Evolutionary conservation across 257 asterid genomes (phyloP).

Genomic region (Scutellaria barbata): DNA sequence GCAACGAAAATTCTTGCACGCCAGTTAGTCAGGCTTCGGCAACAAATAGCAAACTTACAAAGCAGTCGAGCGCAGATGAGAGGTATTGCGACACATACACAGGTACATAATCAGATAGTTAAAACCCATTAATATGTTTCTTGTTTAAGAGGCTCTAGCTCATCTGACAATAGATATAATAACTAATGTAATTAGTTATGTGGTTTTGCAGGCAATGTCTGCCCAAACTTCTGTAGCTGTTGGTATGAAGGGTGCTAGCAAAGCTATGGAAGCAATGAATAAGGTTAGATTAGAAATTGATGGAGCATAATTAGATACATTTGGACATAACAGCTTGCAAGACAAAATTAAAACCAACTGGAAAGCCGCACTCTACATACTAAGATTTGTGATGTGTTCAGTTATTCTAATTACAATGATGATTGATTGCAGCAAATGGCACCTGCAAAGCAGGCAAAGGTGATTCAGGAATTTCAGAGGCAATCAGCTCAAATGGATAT

Average conservation of each 20-base stretch:
- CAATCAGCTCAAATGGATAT: constrained; percentile 96
- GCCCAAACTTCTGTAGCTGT: constrained; percentile 93
- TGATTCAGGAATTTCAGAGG: constrained; percentile 86
- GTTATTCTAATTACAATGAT: constrained; percentile 1
- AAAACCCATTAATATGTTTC: neutral
- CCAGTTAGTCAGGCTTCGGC: constrained; percentile 85
- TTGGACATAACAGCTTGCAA: neutral
- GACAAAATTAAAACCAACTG: neutral
- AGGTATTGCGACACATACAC: constrained; percentile 91
- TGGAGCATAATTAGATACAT: neutral
- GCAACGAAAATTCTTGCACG: constrained; percentile 93
- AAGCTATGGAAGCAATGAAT: constrained; percentile 93
- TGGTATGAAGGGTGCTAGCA: constrained; percentile 95
- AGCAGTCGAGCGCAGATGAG: constrained; percentile 97
- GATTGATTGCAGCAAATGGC: constrained; percentile 83
- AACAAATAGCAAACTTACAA: constrained; percentile 90
- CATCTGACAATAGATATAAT: neutral
- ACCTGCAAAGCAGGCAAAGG: constrained; percentile 83
- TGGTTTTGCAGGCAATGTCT: constrained; percentile 71
- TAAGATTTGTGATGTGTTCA: neutral
- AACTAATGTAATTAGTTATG: constrained; percentile 3
- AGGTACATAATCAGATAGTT: constrained; percentile 52
- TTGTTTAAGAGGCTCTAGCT: constrained; percentile 23
- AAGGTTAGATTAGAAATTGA: constrained; percentile 52
- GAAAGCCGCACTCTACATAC: neutral